Base-by-base conservation (phyloP, 2,329 filamentous ascomycete species). In the Esteya vermicola region DNA sequence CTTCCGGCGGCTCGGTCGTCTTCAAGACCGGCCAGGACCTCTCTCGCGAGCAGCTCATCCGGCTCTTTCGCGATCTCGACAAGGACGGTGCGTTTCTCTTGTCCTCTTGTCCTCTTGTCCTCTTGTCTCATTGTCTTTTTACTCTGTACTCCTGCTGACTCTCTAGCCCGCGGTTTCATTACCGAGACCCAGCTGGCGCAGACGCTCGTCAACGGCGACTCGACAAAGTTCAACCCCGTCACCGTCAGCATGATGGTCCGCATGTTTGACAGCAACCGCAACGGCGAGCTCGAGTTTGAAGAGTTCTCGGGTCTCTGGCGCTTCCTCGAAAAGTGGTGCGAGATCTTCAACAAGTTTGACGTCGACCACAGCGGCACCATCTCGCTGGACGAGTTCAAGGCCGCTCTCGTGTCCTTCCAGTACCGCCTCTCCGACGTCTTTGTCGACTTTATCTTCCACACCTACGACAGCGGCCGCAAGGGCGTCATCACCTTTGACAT, bases 191-290 rank as follows among this genome's bases (percentile, higher is more conserved):
- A 96, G 59, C 78, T 98, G 32, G 81, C 84, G 9, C 80, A 83
- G 1, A 91, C 91, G 18, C 76, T 98, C 6, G 88, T 96, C 44
- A 98, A 98, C 56, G 89, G 88, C 41, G 91, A 98, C 67, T 95
- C 85, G 75, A 85, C 85, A 2, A 52, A 85, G 5, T 98, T 98
- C 58, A 88, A 98, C 60, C 72, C 78, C 5, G 83, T 94, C 52
- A 98, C 91, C 2, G 88, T 96, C 48, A 81, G 81, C 54, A 94
- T 96, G 85, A 95, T 98, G 88, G 95, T 98, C 50, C 82, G 88
- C 55, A 96, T 98, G 91, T 98, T 98, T 62, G 89, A 96, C 63
- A 84, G 81, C 43, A 84, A 95, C 61, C 81, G 84, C 51, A 82
- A 75, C 46, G 86, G 88, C 38, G 83, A 81, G 13, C 93, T 98